Evolutionary conservation across 2,329 filamentous ascomycete species (phyloP).

Genomic region (Colletotrichum aenigma): DNA sequence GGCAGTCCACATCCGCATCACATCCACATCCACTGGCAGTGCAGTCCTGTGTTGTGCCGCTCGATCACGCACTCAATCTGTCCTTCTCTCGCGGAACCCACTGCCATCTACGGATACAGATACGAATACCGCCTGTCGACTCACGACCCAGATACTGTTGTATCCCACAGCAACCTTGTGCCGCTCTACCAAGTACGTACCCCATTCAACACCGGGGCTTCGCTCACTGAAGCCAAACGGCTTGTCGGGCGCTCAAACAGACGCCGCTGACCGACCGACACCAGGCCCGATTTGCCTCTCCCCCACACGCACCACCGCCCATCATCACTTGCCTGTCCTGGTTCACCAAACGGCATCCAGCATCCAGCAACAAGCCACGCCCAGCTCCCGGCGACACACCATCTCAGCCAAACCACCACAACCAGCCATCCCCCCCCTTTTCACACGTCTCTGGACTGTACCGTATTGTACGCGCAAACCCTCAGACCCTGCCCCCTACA

Average conservation of each 20-base stretch:
- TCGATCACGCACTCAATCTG: not conserved
- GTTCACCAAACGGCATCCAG: not conserved
- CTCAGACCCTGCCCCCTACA: constrained; percentile 1
- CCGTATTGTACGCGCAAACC: not conserved
- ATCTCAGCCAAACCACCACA: constrained; percentile 6
- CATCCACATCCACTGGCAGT: not conserved
- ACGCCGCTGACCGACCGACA: constrained; percentile 1
- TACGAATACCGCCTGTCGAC: not conserved
- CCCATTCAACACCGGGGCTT: not conserved
- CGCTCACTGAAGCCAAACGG: not conserved
- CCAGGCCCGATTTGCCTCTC: constrained; percentile 5
- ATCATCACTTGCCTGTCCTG: constrained; percentile 1
- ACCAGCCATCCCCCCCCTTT: not conserved
- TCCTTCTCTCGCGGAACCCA: not conserved
- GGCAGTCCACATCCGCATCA: not conserved
- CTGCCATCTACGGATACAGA: not conserved
- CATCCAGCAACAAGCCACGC: not conserved
- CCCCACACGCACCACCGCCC: constrained; percentile 10
- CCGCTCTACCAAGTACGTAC: not conserved
- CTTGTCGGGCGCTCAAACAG: constrained; percentile 3
- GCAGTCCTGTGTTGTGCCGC: not conserved
- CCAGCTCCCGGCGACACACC: not conserved
- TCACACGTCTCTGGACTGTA: not conserved
- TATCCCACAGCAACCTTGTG: not conserved
- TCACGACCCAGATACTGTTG: not conserved